Base-by-base conservation (phyloP, 306 rosid species). In the Astragalus membranaceus region DNA sequence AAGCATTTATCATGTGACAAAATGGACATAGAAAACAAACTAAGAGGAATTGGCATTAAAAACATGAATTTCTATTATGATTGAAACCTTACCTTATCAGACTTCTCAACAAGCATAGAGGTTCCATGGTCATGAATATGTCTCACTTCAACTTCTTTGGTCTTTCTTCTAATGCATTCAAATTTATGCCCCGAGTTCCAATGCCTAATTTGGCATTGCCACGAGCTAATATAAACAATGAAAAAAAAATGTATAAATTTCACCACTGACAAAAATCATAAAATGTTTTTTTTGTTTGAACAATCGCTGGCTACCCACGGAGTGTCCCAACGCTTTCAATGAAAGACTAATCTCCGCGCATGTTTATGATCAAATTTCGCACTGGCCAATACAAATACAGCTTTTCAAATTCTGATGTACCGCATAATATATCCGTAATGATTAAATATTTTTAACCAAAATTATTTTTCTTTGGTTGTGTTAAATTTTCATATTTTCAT, bases 161-260 rank as follows among this genome's bases (percentile, higher is more conserved):
- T 26, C 47, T 59, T 47, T 53, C 61, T 44, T 46, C 53, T 64
- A 8, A 4, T n/a, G 57, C 85, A 81, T 55, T 81, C 85, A 54
- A 67, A 17, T 53, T 42, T 52, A 61, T 81, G 85, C 52, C 54
- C 50, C 6, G 59, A 52, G 16, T 64, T 76, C 85, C 85, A 76
- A 42, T 81, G 81, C 0, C 2, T 7, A 53, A 76, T 30, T 67
- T 81, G 85, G 41, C 85, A 81, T 17, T 9, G 4, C 53, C 0
- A 14, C 8, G 85, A 81, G 70, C 85, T 81, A 72, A 72, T 10
- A 39, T 14, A 48, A 7, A 6, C 73, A 64, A 29, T 0, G 5
- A 63, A 10, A 4, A 10, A 37, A n/a, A n/a, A n/a, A n/a, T 6
- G 14, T 37, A 3, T 37, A 15, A 8, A 5, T 5, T 12, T 36